Evolutionary conservation across 306 rosid species (phyloP), one percentile per base, ranked within the genome.

Genomic region (Rosa chinensis): DNA sequence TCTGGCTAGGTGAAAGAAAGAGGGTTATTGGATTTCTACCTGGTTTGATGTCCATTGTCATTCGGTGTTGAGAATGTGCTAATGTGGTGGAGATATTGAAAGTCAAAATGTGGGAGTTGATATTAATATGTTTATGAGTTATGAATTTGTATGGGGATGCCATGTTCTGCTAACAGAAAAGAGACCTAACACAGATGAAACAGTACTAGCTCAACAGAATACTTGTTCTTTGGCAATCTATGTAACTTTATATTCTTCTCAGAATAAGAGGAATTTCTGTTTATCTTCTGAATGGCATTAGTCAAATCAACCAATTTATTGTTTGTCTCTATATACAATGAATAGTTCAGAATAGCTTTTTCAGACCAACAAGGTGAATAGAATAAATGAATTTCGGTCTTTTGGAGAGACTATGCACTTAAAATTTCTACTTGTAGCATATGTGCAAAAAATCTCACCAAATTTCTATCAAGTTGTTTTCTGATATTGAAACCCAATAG

Each of bases 81-180:
- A 35, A 40, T 50, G 64, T 35, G 75, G 61, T 23, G 12, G 20
- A 70, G 58, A 47, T 5, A 45, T 47, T 25, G 40, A 45, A 20
- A 70, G 58, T 45, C 14, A 7, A 69, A 45, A 53, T 70, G 40
- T 11, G 49, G 74, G 42, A 21, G 8, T 69, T 69, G 21, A 1
- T 10, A 69, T n/a, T 59, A 43, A 25, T 44, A 69, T 28, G 45
- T 69, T 69, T 43, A 10, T 45, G 74, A 70, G 58, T 70, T 44
- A 14, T 70, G 40, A 48, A 16, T 70, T 21, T 44, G 20, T 14
- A 70, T 47, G 56, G 16, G 13, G 21, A 35, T 37, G 12, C 11
- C 70, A 37, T 37, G 47, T 66, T 64, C 1, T 0, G 21, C 1
- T 2, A 66, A 66, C n/a, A 66, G 12, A 35, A 35, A 35, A 37